phyloP scores from a whole-genome alignment of 257 asterid species.

The Penstemon eatonii region DNA sequence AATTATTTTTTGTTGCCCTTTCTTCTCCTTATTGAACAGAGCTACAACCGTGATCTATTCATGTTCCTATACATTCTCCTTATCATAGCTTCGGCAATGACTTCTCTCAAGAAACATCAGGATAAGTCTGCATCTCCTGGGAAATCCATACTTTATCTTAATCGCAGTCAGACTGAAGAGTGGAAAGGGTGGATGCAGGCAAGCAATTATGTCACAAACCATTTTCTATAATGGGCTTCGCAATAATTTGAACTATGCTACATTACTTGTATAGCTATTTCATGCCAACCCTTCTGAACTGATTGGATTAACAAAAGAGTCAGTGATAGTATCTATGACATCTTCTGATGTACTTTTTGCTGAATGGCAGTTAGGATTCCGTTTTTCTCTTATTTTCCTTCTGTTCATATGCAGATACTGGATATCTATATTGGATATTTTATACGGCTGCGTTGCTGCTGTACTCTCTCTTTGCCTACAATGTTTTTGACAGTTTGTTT shows the following conservation, averaged over 20 bases:
- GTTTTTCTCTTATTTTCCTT: constrained; percentile 11
- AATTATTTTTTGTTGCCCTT: constrained; percentile 26
- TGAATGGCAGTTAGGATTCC: constrained; percentile 14
- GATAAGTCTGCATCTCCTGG: constrained; percentile 92
- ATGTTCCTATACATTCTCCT: constrained; percentile 79
- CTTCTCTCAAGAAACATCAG: constrained; percentile 83
- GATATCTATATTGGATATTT: constrained; percentile 6
- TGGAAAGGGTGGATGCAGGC: constrained; percentile 99
- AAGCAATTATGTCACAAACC: constrained; percentile 33
- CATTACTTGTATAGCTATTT: constrained; percentile 15
- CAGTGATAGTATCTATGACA: constrained; percentile 4
- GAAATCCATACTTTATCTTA: constrained; percentile 78
- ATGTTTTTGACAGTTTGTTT: constrained; percentile 26
- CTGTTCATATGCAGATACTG: constrained; percentile 1
- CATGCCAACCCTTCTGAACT: constrained; percentile 7
- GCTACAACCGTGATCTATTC: constrained; percentile 92
- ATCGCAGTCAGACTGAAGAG: constrained; percentile 96
- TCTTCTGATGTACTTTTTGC: constrained; percentile 11
- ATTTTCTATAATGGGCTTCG: background rate
- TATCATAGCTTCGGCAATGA: constrained; percentile 75
- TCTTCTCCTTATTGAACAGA: constrained; percentile 56
- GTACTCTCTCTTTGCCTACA: constrained; percentile 12
- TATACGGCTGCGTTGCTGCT: constrained; percentile 2
- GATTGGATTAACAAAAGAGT: constrained; percentile 10
- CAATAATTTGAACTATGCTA: background rate